Conservation (phyloP, 768 basidiomycete genomes). For the Lyophyllum shimeji region DNA sequence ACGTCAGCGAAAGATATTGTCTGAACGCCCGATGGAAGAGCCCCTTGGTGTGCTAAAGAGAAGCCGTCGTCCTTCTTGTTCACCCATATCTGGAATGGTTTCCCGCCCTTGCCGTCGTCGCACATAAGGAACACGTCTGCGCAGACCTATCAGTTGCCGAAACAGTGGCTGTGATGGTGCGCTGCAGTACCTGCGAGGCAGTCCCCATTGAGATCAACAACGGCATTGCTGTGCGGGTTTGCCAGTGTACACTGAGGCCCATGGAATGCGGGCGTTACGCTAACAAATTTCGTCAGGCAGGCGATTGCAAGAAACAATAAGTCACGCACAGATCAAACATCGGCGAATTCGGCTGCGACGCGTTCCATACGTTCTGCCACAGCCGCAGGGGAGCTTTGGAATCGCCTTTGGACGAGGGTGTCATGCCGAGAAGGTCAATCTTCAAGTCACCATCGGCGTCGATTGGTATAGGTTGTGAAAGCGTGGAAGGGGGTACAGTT, state of each 20-base stretch:
- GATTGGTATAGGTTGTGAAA: slow-evolving; percentile 81
- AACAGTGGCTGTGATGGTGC: not conserved
- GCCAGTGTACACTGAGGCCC: slow-evolving; percentile 73
- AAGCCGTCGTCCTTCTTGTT: slow-evolving; percentile 82
- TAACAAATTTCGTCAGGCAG: slow-evolving; percentile 23
- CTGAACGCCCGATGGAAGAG: slow-evolving; percentile 75
- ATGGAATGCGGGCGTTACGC: slow-evolving; percentile 58
- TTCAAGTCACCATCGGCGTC: slow-evolving; percentile 88
- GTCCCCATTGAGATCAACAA: slow-evolving; percentile 93
- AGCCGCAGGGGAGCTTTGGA: slow-evolving; percentile 50
- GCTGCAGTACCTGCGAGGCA: slow-evolving; percentile 74
- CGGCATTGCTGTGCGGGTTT: slow-evolving; percentile 92
- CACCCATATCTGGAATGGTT: slow-evolving; percentile 88
- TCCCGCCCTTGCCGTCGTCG: slow-evolving; percentile 54
- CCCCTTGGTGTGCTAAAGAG: slow-evolving; percentile 60
- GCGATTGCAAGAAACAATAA: not conserved
- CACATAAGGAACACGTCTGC: slow-evolving; percentile 90
- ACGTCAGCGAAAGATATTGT: slow-evolving; percentile 89
- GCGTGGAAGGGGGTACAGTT: slow-evolving; percentile 59
- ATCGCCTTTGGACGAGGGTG: slow-evolving; percentile 34
- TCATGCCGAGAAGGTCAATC: slow-evolving; percentile 80
- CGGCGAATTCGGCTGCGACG: slow-evolving; percentile 45
- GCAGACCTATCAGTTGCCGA: not conserved
- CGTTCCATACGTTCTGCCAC: slow-evolving; percentile 84
- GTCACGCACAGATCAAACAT: slow-evolving; percentile 67